These are phyloP conservation scores for Phenoliferia sp. DNA, from an alignment of 1,284 basidiomycete genomes.

Conservation along the genomic window DNA sequence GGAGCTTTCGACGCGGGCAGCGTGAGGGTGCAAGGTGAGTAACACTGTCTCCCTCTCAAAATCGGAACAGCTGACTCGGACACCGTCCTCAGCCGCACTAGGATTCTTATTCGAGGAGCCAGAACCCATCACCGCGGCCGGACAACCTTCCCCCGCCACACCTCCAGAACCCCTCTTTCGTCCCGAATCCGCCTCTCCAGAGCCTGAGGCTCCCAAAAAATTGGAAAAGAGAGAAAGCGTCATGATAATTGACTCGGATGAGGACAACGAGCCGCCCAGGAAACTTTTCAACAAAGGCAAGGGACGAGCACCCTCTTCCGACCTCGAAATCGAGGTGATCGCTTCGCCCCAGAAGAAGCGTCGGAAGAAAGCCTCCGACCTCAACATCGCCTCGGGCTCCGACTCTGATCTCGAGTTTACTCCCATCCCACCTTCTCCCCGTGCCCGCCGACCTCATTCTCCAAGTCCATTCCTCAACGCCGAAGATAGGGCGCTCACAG, in stretches of 20 bases:
- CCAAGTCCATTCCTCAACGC: not conserved
- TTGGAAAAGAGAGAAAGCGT: no score
- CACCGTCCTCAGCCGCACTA: not conserved
- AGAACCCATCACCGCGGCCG: not conserved
- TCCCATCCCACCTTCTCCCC: not conserved
- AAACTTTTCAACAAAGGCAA: not conserved
- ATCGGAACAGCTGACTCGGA: not conserved
- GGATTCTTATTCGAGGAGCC: not conserved
- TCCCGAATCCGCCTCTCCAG: not conserved
- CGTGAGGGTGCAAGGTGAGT: constrained; percentile 1
- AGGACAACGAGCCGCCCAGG: not conserved
- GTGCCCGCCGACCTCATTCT: no score
- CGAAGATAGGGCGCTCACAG: not conserved
- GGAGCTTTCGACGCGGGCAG: not conserved
- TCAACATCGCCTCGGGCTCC: not conserved
- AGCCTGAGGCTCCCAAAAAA: not conserved
- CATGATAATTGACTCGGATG: not conserved
- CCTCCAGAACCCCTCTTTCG: not conserved
- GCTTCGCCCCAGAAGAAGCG: not conserved
- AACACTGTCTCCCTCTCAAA: not conserved
- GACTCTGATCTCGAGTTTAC: not conserved
- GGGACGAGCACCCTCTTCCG: not conserved
- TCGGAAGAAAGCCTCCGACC: not conserved
- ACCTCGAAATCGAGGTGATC: not conserved
- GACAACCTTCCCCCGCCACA: not conserved